These are phyloP conservation scores for Platismatia glauca DNA, from an alignment of 495 filamentous ascomycete species.

Conservation along the genomic window DNA sequence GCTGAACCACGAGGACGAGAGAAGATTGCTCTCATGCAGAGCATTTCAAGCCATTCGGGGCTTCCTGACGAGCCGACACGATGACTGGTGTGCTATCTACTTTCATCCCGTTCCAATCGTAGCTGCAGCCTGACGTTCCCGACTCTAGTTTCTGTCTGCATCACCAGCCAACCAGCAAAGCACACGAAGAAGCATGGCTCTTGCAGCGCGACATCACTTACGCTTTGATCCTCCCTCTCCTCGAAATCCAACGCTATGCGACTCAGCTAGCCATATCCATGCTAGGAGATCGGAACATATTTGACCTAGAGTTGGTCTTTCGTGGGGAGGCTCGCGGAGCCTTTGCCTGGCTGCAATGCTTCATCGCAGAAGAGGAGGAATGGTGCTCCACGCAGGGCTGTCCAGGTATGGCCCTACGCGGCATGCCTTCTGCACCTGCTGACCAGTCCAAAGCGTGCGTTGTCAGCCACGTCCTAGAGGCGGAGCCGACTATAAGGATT, in stretches of 20 bases:
- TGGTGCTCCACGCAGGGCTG: constrained; percentile 51
- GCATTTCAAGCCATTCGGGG: constrained; percentile 38
- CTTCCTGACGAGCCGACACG: constrained; percentile 25
- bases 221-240: constrained; percentile 48
- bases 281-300: constrained; percentile 37
- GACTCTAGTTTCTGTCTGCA: constrained; percentile 40
- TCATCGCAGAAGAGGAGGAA: constrained; percentile 47
- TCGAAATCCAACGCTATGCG: constrained; percentile 48
- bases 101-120: constrained; percentile 32
- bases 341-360: constrained; percentile 54
- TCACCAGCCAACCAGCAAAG: constrained; percentile 34
- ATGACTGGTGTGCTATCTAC: constrained; percentile 33
- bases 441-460: constrained; percentile 36
- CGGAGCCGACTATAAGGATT: constrained; percentile 51
- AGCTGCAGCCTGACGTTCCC: constrained; percentile 14
- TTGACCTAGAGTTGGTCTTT: constrained; percentile 52
- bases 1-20: constrained; percentile 33
- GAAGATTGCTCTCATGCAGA: constrained; percentile 35
- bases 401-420: constrained; percentile 27
- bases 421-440: not conserved
- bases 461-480: constrained; percentile 44
- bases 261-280: constrained; percentile 40
- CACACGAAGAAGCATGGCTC: constrained; percentile 41
- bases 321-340: constrained; percentile 49
- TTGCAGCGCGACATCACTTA: constrained; percentile 55